These are phyloP conservation scores for Oryza australiensis DNA, from an alignment of 176 grass and related monocot genomes.

Conservation along the genomic window DNA sequence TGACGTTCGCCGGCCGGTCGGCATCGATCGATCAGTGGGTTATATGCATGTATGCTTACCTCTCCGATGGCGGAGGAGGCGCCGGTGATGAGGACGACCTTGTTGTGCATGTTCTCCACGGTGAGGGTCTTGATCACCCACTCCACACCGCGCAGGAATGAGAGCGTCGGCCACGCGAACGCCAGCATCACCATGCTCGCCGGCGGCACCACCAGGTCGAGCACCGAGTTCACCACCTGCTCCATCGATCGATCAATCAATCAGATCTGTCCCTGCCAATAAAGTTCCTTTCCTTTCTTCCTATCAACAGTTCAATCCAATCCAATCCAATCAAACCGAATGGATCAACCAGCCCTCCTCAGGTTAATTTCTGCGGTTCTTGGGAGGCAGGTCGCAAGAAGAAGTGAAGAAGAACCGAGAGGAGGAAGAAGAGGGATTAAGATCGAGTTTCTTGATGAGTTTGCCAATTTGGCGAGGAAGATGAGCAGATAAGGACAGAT, in stretches of 20 bases:
- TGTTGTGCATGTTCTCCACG: constrained; percentile 68
- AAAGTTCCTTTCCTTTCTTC: no score
- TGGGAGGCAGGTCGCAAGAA: not conserved
- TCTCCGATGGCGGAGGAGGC: constrained; percentile 85
- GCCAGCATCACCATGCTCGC: constrained; percentile 96
- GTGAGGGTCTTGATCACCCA: constrained; percentile 63
- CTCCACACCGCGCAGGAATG: constrained; percentile 63
- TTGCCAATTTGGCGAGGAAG: not conserved
- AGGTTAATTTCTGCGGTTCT: not conserved
- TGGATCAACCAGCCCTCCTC: not conserved
- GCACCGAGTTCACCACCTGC: constrained; percentile 47
- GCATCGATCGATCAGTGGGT: no score
- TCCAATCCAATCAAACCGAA: not conserved
- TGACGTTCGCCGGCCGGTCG: no score
- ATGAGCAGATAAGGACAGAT: not conserved
- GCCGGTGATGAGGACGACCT: constrained; percentile 84
- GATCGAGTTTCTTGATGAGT: not conserved
- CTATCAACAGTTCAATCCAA: no score
- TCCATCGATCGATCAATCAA: constrained; percentile 29
- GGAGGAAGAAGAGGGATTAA: not conserved
- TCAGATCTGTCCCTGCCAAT: no score
- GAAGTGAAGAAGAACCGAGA: no score
- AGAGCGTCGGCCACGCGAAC: constrained; percentile 82
- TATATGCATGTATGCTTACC: constrained; percentile 5
- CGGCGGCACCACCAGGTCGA: constrained; percentile 85